phyloP scores from a whole-genome alignment of 2,329 filamentous ascomycete species.

The Cordyceps javanica region DNA sequence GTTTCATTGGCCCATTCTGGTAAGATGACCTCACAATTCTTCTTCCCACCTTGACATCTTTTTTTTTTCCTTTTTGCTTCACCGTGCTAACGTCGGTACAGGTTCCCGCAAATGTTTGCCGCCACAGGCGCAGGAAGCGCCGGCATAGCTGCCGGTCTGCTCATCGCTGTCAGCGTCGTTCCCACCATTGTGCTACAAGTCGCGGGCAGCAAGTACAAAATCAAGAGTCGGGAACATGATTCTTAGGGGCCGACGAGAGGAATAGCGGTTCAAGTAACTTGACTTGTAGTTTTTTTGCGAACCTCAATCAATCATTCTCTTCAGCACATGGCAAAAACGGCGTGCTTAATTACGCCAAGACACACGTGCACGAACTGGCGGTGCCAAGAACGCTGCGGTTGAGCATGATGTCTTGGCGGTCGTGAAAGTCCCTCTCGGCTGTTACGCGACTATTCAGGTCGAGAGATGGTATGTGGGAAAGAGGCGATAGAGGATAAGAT shows the following conservation, averaged over 20 bases:
- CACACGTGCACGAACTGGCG: not conserved
- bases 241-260: not conserved
- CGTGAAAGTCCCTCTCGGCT: no score
- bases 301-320: no score
- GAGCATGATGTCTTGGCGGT: not conserved
- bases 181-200: slow-evolving; percentile 2
- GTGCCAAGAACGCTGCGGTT: not conserved
- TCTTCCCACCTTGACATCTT: no score
- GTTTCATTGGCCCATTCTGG: slow-evolving; percentile 1
- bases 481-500: not conserved
- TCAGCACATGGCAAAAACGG: not conserved
- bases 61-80: no score
- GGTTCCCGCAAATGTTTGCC: slow-evolving; percentile 6
- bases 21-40: not conserved
- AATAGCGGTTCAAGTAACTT: no score
- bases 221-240: not conserved
- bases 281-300: no score
- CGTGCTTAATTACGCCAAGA: not conserved
- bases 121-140: slow-evolving; percentile 1
- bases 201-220: not conserved
- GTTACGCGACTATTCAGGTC: no score
- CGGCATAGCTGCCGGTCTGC: not conserved
- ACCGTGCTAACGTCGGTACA: not conserved
- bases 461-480: not conserved
- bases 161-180: not conserved